A percentile compares a stretch with the other conserved stretches of the same genome.
Evolutionary conservation across 345 rosid genomes (phyloP).

Genomic region (Sonneratia alba): DNA sequence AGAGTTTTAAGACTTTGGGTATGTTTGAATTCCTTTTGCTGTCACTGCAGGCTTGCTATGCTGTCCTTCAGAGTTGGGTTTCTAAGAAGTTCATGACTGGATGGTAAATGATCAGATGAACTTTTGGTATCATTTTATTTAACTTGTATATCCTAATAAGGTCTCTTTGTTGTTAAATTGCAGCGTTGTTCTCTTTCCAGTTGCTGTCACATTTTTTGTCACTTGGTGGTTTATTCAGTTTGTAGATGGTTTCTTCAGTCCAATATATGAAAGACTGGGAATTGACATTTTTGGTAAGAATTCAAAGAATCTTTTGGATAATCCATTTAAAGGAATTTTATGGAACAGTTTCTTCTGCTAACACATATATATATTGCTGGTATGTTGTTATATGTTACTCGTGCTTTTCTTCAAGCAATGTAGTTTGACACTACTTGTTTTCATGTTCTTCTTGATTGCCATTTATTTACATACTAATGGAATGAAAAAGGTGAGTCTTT

Average conservation of each 20-base stretch:
- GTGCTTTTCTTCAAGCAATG: not conserved
- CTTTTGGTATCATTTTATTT: not conserved
- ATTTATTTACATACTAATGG: not conserved
- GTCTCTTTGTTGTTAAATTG: slow-evolving; percentile 17
- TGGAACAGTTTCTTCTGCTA: not conserved
- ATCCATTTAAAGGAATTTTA: not conserved
- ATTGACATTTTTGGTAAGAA: slow-evolving; percentile 67
- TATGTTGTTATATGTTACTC: not conserved
- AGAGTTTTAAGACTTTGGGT: not conserved
- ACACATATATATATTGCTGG: not conserved
- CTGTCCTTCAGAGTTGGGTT: slow-evolving; percentile 80
- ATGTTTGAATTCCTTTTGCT: slow-evolving; percentile 8
- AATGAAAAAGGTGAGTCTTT: not conserved
- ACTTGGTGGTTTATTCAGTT: slow-evolving; percentile 86
- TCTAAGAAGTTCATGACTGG: slow-evolving; percentile 94
- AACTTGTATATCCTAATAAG: not conserved
- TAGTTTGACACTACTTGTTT: not conserved
- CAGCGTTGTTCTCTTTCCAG: slow-evolving; percentile 85
- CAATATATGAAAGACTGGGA: slow-evolving; percentile 66
- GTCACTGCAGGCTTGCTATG: slow-evolving; percentile 59
- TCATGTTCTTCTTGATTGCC: not conserved
- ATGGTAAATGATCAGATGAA: slow-evolving; percentile 37
- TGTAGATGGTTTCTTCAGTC: slow-evolving; percentile 84
- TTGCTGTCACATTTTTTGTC: slow-evolving; percentile 71
- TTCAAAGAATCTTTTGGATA: not conserved